These are phyloP conservation scores for Trichoderma sp. DNA, from an alignment of 2,329 filamentous ascomycete genomes.

Conservation along the genomic window DNA sequence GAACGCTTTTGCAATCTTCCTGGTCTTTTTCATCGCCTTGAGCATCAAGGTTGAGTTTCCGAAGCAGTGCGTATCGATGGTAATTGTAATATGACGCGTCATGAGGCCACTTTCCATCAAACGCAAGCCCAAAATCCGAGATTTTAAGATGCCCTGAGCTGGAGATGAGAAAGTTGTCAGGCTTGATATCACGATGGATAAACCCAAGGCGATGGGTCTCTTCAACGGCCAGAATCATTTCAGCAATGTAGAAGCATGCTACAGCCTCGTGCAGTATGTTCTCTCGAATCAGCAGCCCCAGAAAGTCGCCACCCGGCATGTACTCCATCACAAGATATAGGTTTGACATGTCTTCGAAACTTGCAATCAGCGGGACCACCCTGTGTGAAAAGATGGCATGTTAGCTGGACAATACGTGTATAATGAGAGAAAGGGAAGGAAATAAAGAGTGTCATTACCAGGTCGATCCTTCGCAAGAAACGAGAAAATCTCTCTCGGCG, in stretches of 20 bases:
- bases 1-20: slow-evolving; percentile 48
- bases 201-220: slow-evolving; percentile 85
- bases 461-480: slow-evolving; percentile 80
- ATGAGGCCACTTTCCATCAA: slow-evolving; percentile 94
- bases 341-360: slow-evolving; percentile 82
- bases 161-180: slow-evolving; percentile 93
- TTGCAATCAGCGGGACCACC: slow-evolving; percentile 84
- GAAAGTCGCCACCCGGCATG: slow-evolving; percentile 94
- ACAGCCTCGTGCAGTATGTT: slow-evolving; percentile 78
- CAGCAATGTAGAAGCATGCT: slow-evolving; percentile 84
- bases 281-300: slow-evolving; percentile 81
- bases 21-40: slow-evolving; percentile 73
- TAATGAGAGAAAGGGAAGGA: not conserved
- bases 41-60: slow-evolving; percentile 72
- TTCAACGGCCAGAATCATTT: slow-evolving; percentile 95
- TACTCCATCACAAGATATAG: slow-evolving; percentile 98
- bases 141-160: slow-evolving; percentile 90
- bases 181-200: slow-evolving; percentile 96
- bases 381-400: slow-evolving; percentile 37
- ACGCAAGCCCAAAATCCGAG: slow-evolving; percentile 93
- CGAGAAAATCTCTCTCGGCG: slow-evolving; percentile 89
- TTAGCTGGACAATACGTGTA: not conserved
- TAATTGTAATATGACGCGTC: slow-evolving; percentile 84
- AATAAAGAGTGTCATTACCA: slow-evolving; percentile 55
- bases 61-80: slow-evolving; percentile 75